These are phyloP conservation scores for Talaromyces sp. DNA, from an alignment of 2,329 filamentous ascomycete genomes.

Conservation along the genomic window DNA sequence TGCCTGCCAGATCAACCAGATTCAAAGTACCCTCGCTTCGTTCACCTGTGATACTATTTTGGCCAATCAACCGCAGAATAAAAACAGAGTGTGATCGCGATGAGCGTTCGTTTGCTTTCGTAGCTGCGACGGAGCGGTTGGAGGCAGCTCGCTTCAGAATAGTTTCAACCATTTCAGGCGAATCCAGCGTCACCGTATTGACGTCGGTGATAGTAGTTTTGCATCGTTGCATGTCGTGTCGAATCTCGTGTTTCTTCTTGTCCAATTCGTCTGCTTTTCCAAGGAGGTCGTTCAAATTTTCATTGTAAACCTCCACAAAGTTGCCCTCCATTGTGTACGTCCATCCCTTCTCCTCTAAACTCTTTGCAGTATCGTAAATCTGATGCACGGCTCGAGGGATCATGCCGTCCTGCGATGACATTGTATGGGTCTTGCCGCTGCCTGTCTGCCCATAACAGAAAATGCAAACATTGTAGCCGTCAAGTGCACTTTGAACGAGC, in stretches of 20 bases:
- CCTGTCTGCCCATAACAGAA: slow-evolving; percentile 98
- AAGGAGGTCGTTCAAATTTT: slow-evolving; percentile 88
- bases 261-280: slow-evolving; percentile 64
- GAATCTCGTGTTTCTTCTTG: slow-evolving; percentile 81
- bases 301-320: slow-evolving; percentile 97
- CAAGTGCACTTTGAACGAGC: slow-evolving; percentile 88
- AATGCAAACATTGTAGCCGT: slow-evolving; percentile 98
- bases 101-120: slow-evolving; percentile 93
- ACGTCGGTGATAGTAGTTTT: slow-evolving; percentile 78
- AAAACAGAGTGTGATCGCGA: slow-evolving; percentile 95
- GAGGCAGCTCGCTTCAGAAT: slow-evolving; percentile 75
- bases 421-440: slow-evolving; percentile 93
- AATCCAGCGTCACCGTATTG: slow-evolving; percentile 69
- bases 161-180: slow-evolving; percentile 69
- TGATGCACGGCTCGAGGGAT: slow-evolving; percentile 89
- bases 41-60: slow-evolving; percentile 70
- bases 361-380: slow-evolving; percentile 82
- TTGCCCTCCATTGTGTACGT: slow-evolving; percentile 88
- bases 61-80: slow-evolving; percentile 65
- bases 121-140: slow-evolving; percentile 89
- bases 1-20: slow-evolving; percentile 90
- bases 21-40: slow-evolving; percentile 90
- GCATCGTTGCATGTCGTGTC: slow-evolving; percentile 75
- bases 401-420: slow-evolving; percentile 88
- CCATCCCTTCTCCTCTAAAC: slow-evolving; percentile 87